These are phyloP conservation scores for Exophiala mesophila DNA, from an alignment of 2,329 filamentous ascomycete species.

Conservation along the genomic window DNA sequence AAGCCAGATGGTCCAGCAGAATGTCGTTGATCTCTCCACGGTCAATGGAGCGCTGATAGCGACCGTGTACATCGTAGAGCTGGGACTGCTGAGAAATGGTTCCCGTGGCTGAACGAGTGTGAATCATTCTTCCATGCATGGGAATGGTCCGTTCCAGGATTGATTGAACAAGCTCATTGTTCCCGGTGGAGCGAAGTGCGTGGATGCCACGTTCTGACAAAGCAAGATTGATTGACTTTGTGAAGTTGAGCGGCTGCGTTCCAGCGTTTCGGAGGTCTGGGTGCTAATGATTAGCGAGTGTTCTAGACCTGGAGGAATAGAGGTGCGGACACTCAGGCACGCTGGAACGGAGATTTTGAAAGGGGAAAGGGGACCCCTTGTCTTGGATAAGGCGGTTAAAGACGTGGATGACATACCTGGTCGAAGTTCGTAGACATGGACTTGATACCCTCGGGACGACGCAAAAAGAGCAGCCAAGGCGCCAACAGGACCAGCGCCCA, in stretches of 20 bases:
- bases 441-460: conserved; percentile 77
- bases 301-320: too few relatives aligned
- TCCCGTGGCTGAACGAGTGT: conserved; percentile 62
- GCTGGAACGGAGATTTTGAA: too few relatives aligned
- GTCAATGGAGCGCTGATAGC: conserved; percentile 85
- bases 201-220: conserved; percentile 91
- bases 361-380: too few relatives aligned
- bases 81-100: conserved; percentile 73
- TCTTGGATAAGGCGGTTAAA: too few relatives aligned
- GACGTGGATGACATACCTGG: conserved; percentile 61
- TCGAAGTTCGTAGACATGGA: conserved; percentile 90
- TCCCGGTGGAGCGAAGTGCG: conserved; percentile 68
- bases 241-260: conserved; percentile 86
- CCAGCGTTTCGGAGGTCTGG: conserved; percentile 79
- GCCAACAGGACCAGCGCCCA: conserved; percentile 91
- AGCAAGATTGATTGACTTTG: conserved; percentile 96
- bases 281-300: too few relatives aligned
- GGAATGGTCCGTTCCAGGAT: conserved; percentile 77
- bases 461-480: conserved; percentile 90
- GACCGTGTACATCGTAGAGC: conserved; percentile 81
- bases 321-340: too few relatives aligned
- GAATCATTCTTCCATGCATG: conserved; percentile 96
- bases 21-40: conserved; percentile 75
- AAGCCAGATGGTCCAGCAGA: conserved; percentile 76
- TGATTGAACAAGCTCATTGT: conserved; percentile 63